These are phyloP conservation scores for Metschnikowia borealis DNA, from an alignment of 805 yeast genomes.

Conservation along the genomic window DNA sequence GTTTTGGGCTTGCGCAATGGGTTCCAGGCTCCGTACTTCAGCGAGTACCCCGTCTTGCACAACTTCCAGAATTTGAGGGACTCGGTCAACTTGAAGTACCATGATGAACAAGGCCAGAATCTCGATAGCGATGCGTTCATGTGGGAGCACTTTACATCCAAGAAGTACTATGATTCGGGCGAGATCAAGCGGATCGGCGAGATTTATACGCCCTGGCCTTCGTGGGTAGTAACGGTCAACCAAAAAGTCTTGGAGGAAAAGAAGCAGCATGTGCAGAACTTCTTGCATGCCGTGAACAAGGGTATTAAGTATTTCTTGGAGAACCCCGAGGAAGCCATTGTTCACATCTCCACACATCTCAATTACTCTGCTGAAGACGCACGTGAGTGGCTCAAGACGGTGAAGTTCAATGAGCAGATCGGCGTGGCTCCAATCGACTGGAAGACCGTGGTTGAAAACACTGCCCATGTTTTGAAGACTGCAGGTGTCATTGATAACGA, in stretches of 20 bases:
- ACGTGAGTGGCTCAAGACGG: constrained; percentile 75
- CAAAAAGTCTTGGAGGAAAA: constrained; percentile 30
- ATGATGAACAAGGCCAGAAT: constrained; percentile 30
- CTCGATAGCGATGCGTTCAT: constrained; percentile 71
- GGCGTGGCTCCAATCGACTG: constrained; percentile 43
- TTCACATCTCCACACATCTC: constrained; percentile 59
- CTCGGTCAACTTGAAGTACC: constrained; percentile 58
- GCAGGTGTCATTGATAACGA: constrained; percentile 56
- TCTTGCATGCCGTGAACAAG: constrained; percentile 52
- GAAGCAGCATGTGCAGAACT: constrained; percentile 27
- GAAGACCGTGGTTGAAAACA: constrained; percentile 47
- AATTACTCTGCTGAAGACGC: constrained; percentile 81
- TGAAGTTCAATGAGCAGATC: constrained; percentile 49
- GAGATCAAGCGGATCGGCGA: constrained; percentile 84
- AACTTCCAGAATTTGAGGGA: constrained; percentile 75
- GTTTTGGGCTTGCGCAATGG: constrained; percentile 65
- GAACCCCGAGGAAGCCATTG: constrained; percentile 61
- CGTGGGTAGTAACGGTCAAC: constrained; percentile 75
- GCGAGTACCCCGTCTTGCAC: constrained; percentile 53
- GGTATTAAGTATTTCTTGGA: constrained; percentile 66
- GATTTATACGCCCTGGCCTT: constrained; percentile 94
- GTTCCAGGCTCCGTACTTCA: constrained; percentile 50
- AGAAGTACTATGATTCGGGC: constrained; percentile 71
- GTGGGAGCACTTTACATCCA: constrained; percentile 95
- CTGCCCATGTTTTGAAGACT: constrained; percentile 51